Evolutionary conservation across 202 grass and related monocot species (phyloP), one percentile per base, ranked within the genome.

Genomic region (Carex arenaria): DNA sequence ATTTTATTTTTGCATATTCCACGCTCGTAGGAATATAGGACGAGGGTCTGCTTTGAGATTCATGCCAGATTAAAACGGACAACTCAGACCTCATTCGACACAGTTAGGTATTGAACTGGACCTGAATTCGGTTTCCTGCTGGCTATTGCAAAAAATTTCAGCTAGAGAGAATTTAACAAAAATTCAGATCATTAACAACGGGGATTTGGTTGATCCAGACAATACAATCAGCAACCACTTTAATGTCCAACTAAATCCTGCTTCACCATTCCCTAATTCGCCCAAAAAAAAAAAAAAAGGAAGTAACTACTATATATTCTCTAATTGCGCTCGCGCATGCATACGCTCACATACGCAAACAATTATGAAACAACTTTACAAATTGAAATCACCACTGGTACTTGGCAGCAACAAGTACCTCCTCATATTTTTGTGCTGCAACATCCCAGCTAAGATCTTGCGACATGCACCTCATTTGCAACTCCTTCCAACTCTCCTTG

Each of bases 361-460:
- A 19, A 53, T 53, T 64, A 31, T 67, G 72, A 45, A 69, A 84
- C 9, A 28, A 64, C 11, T 45, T 63, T 28, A 73, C 36, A 72
- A 51, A 76, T 36, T 28, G 15, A 64, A 61, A n/a, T 97, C 84
- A 97, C 90, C 94, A 97, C 64, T 97, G 94, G 86, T 94, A 97
- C 88, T 97, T 94, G 75, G 94, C 94, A 77, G 93, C 91, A 68
- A 94, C 78, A 61, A 97, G 91, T 78, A 92, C 88, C 56, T 90
- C 83, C 88, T 97, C 91, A 80, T 94, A 97, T 19, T 87, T 87
- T 82, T 88, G 61, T n/a, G 94, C 94, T 43, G 88, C 91, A 78
- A 84, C 82, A 86, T 97, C 94, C 94, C 91, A 94, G 81, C 94
- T 90, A 63, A 92, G 83, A 88, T 97, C 89, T 84, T 92, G 94